Evolutionary conservation across 2,329 filamentous ascomycete species (phyloP).

Genomic region (Penicillium sp.): DNA sequence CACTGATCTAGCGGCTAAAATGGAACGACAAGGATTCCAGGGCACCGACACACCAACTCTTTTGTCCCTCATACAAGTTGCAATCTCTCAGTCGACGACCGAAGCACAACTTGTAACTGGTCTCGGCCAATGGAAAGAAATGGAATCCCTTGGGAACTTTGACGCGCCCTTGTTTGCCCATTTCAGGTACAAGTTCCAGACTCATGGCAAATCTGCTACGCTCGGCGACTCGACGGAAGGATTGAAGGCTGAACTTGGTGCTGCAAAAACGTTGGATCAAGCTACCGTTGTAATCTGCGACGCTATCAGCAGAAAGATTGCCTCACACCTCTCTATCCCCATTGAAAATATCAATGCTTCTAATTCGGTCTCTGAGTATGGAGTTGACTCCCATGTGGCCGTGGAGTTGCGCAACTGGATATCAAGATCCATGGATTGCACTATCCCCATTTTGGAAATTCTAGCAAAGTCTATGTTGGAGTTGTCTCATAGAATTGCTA

Average conservation of each 20-base stretch:
- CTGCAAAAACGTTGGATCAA: conserved; percentile 16
- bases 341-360: conserved; percentile 21
- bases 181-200: conserved; percentile 15
- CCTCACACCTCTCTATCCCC: conserved; percentile 19
- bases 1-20: conserved; percentile 17
- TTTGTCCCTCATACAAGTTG: conserved; percentile 19
- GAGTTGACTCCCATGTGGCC: conserved; percentile 47
- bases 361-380: conserved; percentile 35
- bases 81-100: conserved; percentile 8
- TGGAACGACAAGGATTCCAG: conserved; percentile 26
- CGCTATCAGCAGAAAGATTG: conserved; percentile 19
- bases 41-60: conserved; percentile 20
- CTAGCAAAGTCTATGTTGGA: conserved; percentile 26
- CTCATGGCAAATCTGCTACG: background rate
- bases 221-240: background rate
- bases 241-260: conserved; percentile 13
- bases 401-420: conserved; percentile 49
- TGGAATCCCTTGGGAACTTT: conserved; percentile 23
- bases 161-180: conserved; percentile 26
- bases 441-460: conserved; percentile 29
- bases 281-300: conserved; percentile 16
- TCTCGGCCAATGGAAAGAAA: conserved; percentile 22
- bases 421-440: conserved; percentile 32
- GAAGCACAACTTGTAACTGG: conserved; percentile 25
- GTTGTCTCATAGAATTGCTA: conserved; percentile 23